phyloP scores from a whole-genome alignment of 73 alveolate genomes.

The Diophrys appendiculata region DNA sequence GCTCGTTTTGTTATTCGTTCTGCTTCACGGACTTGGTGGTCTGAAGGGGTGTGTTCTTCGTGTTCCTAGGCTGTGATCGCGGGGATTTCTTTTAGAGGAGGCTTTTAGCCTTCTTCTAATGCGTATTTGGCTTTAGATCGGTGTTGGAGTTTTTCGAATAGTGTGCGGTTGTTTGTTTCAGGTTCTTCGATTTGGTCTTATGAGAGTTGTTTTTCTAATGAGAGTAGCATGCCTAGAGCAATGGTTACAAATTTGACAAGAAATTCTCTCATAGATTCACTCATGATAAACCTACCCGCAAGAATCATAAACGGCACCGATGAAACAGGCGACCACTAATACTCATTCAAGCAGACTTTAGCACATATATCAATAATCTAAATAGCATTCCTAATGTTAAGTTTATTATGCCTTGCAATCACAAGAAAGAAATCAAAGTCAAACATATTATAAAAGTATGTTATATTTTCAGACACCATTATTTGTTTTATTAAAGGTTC shows the following conservation, averaged over 20 bases:
- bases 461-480: constrained; percentile 43
- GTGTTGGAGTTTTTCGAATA: background rate
- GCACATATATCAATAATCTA: constrained; percentile 52
- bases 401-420: constrained; percentile 62
- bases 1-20: constrained; percentile 55
- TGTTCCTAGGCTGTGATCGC: background rate
- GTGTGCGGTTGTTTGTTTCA: background rate
- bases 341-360: constrained; percentile 57
- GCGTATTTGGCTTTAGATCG: background rate
- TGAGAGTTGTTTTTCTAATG: constrained; percentile 56
- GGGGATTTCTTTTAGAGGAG: background rate
- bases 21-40: constrained; percentile 28
- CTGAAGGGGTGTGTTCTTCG: constrained; percentile 1
- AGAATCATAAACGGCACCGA: background rate
- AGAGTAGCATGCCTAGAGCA: constrained; percentile 65
- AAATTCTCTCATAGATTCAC: constrained; percentile 70
- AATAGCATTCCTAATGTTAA: constrained; percentile 54
- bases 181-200: background rate
- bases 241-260: constrained; percentile 73
- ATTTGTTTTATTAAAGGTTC: constrained; percentile 93
- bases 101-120: background rate
- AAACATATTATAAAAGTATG: constrained; percentile 45
- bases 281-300: constrained; percentile 52
- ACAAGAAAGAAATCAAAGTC: constrained; percentile 67
- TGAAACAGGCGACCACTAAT: background rate